Evolutionary conservation across 2,329 filamentous ascomycete genomes (phyloP).

Genomic region (Aspergillus calidoustus): DNA sequence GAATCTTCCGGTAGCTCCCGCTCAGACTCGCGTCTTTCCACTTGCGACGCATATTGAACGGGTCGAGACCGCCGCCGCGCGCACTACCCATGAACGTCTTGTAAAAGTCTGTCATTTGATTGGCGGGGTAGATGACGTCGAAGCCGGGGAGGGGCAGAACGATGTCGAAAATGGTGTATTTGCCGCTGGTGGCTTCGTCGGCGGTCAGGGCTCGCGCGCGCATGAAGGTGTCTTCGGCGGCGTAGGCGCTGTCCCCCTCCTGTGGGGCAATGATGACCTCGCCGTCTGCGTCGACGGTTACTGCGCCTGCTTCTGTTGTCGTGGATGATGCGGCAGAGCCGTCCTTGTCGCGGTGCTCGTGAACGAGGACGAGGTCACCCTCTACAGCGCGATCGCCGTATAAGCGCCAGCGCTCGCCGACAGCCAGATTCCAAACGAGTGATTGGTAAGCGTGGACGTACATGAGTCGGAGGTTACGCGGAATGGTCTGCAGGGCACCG

Average conservation of each 20-base stretch:
- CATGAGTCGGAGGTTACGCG: constrained; percentile 83
- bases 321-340: constrained; percentile 23
- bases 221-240: constrained; percentile 61
- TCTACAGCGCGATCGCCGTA: constrained; percentile 76
- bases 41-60: constrained; percentile 81
- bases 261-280: constrained; percentile 68
- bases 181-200: constrained; percentile 76
- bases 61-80: constrained; percentile 77
- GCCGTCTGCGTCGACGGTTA: constrained; percentile 62
- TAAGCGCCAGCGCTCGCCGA: constrained; percentile 76
- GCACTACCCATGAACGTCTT: constrained; percentile 80
- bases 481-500: constrained; percentile 79
- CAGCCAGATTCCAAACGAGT: constrained; percentile 87
- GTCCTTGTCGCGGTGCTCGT: constrained; percentile 59
- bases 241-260: constrained; percentile 59
- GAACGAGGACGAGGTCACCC: constrained; percentile 79
- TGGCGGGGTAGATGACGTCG: constrained; percentile 83
- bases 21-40: constrained; percentile 88
- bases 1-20: constrained; percentile 83
- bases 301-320: constrained; percentile 20
- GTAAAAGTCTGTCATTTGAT: constrained; percentile 84
- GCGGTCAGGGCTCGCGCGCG: constrained; percentile 75
- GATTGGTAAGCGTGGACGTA: constrained; percentile 98
- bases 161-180: constrained; percentile 82
- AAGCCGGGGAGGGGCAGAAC: constrained; percentile 92